These are phyloP conservation scores for Agrostemma githago DNA, from an alignment of 148 eudicot genomes.

Conservation along the genomic window DNA sequence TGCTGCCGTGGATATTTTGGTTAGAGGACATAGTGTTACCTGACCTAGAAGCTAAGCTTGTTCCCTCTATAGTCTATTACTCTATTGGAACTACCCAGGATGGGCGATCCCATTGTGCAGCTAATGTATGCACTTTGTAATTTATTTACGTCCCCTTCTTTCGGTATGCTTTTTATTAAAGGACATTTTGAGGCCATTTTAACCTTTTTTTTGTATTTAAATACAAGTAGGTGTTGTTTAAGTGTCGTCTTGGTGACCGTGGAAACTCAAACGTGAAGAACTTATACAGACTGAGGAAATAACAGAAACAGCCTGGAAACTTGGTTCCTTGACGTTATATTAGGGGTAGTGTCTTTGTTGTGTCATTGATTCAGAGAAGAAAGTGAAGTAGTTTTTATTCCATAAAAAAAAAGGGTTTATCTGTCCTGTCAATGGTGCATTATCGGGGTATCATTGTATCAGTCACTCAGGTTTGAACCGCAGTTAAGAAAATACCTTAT, in stretches of 20 bases:
- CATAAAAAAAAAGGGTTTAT: neutral
- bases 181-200: neutral
- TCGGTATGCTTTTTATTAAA: too few relatives aligned
- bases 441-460: neutral
- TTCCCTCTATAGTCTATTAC: too few relatives aligned
- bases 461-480: neutral
- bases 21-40: neutral
- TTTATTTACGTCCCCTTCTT: neutral
- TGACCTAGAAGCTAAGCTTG: neutral
- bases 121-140: neutral
- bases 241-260: too few relatives aligned
- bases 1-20: neutral
- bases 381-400: neutral
- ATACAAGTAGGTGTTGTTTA: too few relatives aligned
- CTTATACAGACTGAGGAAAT: too few relatives aligned
- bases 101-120: neutral
- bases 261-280: too few relatives aligned
- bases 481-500: too few relatives aligned
- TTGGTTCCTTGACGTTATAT: too few relatives aligned
- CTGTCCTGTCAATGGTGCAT: neutral
- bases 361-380: neutral
- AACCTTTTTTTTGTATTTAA: too few relatives aligned
- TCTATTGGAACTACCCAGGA: neutral
- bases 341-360: neutral
- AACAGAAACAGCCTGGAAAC: neutral